Evolutionary conservation across 257 asterid genomes (phyloP).

Genomic region (Orobanche coerulescens): DNA sequence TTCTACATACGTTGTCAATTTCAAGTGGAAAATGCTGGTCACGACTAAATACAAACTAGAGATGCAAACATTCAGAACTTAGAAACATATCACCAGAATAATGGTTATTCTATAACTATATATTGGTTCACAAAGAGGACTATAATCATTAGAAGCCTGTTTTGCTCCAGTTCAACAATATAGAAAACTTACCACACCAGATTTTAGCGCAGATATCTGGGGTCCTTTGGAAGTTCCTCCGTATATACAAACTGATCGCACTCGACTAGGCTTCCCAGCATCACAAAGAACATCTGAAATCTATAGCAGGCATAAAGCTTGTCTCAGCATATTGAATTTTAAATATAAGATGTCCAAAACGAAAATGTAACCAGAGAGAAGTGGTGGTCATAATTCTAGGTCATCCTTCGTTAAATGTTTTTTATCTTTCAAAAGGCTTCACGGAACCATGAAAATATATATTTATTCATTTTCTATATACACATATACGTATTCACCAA

Average conservation of each 20-base stretch:
- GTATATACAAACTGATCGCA: slow-evolving; percentile 69
- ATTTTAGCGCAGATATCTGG: slow-evolving; percentile 73
- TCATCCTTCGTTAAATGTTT: background rate
- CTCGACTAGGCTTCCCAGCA: slow-evolving; percentile 84
- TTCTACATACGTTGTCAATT: background rate
- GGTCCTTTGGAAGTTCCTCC: slow-evolving; percentile 94
- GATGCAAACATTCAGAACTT: background rate
- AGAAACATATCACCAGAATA: background rate
- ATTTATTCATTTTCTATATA: background rate
- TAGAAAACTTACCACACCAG: slow-evolving; percentile 74
- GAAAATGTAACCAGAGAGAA: background rate
- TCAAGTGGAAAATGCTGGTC: background rate
- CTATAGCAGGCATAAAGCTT: background rate
- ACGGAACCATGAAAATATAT: background rate
- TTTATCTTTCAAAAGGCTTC: background rate
- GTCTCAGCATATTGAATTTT: background rate
- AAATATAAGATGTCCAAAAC: background rate
- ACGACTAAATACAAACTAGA: background rate
- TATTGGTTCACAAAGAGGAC: background rate
- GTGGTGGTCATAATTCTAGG: background rate
- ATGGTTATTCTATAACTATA: background rate
- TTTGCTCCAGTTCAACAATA: slow-evolving; percentile 5
- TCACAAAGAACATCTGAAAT: slow-evolving; percentile 82
- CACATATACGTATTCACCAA: background rate
- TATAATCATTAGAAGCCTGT: background rate